phyloP scores from a whole-genome alignment of 148 eudicot genomes.

The Dianthus caryophyllus region DNA sequence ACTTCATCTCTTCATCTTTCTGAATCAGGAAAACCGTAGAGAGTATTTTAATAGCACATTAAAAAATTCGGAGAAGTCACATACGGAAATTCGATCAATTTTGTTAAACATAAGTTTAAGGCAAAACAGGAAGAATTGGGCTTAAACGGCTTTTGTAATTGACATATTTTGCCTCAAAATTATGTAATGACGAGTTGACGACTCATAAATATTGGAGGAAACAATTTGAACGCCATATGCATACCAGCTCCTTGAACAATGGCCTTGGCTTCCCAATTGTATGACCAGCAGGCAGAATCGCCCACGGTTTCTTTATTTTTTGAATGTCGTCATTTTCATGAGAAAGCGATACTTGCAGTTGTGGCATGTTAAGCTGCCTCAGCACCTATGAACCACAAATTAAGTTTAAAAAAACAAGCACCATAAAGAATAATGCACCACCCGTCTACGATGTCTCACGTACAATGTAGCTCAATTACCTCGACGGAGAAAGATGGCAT shows the following conservation, averaged over 20 bases:
- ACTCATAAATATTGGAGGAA: background rate
- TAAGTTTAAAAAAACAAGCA: slow-evolving; percentile 4
- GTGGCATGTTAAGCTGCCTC: slow-evolving; percentile 71
- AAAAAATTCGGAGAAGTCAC: background rate
- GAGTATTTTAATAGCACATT: background rate
- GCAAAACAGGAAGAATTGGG: background rate
- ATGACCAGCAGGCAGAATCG: slow-evolving; percentile 65
- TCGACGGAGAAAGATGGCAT: slow-evolving; percentile 81
- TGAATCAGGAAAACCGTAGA: slow-evolving; percentile 25
- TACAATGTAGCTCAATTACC: slow-evolving; percentile 38
- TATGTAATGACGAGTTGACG: background rate
- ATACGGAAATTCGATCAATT: background rate
- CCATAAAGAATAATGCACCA: background rate
- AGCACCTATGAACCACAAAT: slow-evolving; percentile 48
- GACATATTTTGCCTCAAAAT: background rate
- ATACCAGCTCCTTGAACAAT: slow-evolving; percentile 85
- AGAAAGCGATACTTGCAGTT: slow-evolving; percentile 50
- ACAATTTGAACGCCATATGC: slow-evolving; percentile 2
- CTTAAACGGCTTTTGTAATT: background rate
- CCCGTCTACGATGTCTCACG: background rate
- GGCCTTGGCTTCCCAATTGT: slow-evolving; percentile 79
- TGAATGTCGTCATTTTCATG: slow-evolving; percentile 54
- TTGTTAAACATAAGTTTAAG: background rate
- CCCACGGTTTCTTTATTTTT: slow-evolving; percentile 67
- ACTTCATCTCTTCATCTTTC: slow-evolving; percentile 79